These are phyloP conservation scores for Neonectria ditissima DNA, from an alignment of 2,329 filamentous ascomycete species.

Conservation along the genomic window DNA sequence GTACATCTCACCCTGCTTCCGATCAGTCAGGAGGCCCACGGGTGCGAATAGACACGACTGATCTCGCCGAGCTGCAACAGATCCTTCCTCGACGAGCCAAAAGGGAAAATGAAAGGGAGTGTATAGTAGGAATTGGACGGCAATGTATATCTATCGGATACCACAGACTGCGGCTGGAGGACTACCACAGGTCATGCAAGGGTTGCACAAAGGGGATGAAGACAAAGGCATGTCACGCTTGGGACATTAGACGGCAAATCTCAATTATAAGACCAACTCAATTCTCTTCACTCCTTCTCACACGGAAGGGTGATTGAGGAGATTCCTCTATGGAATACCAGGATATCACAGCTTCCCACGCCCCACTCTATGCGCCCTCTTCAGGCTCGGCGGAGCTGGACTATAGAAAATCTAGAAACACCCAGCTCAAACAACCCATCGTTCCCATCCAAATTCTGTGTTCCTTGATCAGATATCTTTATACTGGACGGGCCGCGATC, in stretches of 20 bases:
- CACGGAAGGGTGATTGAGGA: not conserved
- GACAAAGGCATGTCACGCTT: slow-evolving; percentile 21
- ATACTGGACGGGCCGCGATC: not conserved
- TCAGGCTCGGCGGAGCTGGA: not conserved
- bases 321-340: not conserved
- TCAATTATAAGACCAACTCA: slow-evolving; percentile 34
- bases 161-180: slow-evolving; percentile 29
- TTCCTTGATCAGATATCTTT: not conserved
- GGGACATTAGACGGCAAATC: slow-evolving; percentile 40
- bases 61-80: slow-evolving; percentile 20
- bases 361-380: not conserved
- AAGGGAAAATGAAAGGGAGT: slow-evolving; percentile 29
- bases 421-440: not conserved
- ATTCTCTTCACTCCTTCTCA: slow-evolving; percentile 8
- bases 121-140: slow-evolving; percentile 44
- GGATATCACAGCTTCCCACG: not conserved
- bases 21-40: slow-evolving; percentile 9
- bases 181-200: slow-evolving; percentile 24
- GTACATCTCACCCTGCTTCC: slow-evolving; percentile 58
- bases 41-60: slow-evolving; percentile 34
- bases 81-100: slow-evolving; percentile 20
- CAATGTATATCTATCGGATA: slow-evolving; percentile 47
- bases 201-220: slow-evolving; percentile 19
- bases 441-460: not conserved
- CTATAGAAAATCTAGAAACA: not conserved